Evolutionary conservation across 208 protist genomes (phyloP), one percentile per base, ranked within the genome.

Genomic region (Leishmania turanica): DNA sequence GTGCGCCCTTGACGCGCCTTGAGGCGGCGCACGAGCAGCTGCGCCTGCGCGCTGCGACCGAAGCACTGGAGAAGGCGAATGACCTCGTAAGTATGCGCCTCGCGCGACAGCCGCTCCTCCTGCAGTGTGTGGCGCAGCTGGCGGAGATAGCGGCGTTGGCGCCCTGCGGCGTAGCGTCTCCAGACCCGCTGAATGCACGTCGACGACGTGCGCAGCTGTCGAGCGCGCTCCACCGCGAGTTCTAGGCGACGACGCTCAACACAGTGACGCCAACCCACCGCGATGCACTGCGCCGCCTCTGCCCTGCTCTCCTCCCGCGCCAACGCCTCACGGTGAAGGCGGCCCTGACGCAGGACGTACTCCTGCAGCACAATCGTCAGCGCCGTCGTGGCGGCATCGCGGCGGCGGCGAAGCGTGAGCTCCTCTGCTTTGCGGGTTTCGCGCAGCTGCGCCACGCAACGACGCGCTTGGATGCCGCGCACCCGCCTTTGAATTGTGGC

Each of bases 121-220:
- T 85, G 66, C 11, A 83, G 78, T 9, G 88, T 92, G 27, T 77
- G 62, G 31, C 84, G 83, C 19, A 91, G 72, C 24, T 86, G 64
- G 27, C 92, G 86, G 31, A 96, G 77, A 72, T 94, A 94, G 53
- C 90, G 89, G 19, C 82, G 88, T 80, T 93, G 89, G 27, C 88
- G 86, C 0, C 84, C 85, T 2, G 90, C 89, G 49, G 69, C 37
- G 76, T 89, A 90, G 11, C 84, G 81, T 17, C 89, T 84, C 83
- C 85, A 93, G 3, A 68, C 81, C 2, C 85, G 85, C 74, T 96
- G 92, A 7, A 96, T 79, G 17, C 47, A 68, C 49, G 86, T 74
- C 24, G 91, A 90, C 1, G 89, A 73, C 17, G 64, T 76, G 60
- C 85, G 88, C 78, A 90, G 81, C 71, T 79, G 70, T 8, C 86